Conservation (phyloP, 2,329 filamentous ascomycete species). For the Anisogramma anomala region DNA sequence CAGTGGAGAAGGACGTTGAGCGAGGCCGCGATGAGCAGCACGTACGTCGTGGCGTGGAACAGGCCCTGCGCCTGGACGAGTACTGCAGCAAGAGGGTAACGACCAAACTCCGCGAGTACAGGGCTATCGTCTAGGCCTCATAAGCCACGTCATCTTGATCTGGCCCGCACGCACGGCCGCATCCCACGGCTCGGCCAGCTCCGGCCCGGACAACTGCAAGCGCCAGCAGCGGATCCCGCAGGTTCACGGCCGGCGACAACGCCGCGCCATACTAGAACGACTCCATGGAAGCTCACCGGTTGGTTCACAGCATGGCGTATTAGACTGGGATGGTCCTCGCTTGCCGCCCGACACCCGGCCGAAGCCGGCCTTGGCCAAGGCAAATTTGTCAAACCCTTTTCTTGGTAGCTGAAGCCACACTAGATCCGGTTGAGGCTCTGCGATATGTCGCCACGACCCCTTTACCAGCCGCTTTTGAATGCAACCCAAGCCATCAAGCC, state of each 20-base stretch:
- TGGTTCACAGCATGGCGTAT: no score
- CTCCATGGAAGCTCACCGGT: not conserved
- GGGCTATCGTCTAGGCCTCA: slow-evolving; percentile 68
- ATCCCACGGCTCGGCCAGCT: slow-evolving; percentile 67
- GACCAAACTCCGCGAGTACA: slow-evolving; percentile 60
- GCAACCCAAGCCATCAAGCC: no score
- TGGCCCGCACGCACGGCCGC: slow-evolving; percentile 69
- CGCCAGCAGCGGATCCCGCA: slow-evolving; percentile 30
- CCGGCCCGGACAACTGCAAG: slow-evolving; percentile 37
- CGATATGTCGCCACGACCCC: no score
- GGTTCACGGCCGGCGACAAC: slow-evolving; percentile 51
- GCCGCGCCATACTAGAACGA: slow-evolving; percentile 15
- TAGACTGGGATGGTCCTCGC: no score
- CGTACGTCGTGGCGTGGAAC: slow-evolving; percentile 69
- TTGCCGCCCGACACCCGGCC: slow-evolving; percentile 6
- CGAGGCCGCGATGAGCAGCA: slow-evolving; percentile 64
- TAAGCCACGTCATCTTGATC: slow-evolving; percentile 87
- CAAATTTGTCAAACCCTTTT: no score
- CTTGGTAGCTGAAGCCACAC: no score
- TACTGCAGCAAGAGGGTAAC: slow-evolving; percentile 71
- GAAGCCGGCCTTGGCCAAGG: not conserved
- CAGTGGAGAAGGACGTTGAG: slow-evolving; percentile 69
- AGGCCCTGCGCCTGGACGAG: slow-evolving; percentile 71
- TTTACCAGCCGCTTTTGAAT: no score
- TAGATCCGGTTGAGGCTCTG: slow-evolving; percentile 7